A percentile compares a stretch with the other conserved stretches of the same genome.
Evolutionary conservation across 192 early-diverging fungal species (phyloP).

Genomic region (Backusella circina): DNA sequence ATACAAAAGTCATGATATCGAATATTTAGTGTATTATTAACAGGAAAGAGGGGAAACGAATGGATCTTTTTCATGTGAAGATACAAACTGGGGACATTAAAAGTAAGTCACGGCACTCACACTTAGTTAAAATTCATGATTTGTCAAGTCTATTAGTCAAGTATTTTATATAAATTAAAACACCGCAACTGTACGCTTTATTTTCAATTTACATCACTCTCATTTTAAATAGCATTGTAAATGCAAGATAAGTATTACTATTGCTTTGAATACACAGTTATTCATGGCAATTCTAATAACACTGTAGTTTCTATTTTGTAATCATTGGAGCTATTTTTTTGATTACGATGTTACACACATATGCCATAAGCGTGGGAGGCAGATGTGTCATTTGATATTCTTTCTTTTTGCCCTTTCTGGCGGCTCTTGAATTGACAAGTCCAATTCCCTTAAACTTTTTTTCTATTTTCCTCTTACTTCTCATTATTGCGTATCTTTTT

Average conservation of each 20-base stretch:
- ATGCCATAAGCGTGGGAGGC: conserved; percentile 2
- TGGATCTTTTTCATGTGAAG: conserved; percentile 2
- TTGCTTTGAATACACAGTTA: no score
- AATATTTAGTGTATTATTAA: neutral
- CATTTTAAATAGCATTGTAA: neutral
- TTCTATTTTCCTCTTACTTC: neutral
- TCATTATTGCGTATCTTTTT: neutral
- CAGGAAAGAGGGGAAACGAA: conserved; percentile 5
- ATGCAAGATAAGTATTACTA: no score
- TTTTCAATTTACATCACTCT: neutral
- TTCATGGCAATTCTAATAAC: no score
- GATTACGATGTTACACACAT: neutral
- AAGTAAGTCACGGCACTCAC: neutral
- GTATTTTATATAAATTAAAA: neutral
- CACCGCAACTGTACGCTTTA: neutral
- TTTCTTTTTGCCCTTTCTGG: neutral
- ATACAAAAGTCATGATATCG: conserved; percentile 30
- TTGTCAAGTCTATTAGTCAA: neutral
- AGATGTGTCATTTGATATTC: conserved; percentile 5
- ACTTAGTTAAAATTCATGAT: neutral
- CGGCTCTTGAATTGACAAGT: neutral
- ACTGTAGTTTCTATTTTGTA: no score
- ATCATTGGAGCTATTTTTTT: neutral
- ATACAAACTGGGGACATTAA: neutral
- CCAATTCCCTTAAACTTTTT: neutral